Conservation (phyloP, 768 basidiomycete species). For the Mycena crocata region DNA sequence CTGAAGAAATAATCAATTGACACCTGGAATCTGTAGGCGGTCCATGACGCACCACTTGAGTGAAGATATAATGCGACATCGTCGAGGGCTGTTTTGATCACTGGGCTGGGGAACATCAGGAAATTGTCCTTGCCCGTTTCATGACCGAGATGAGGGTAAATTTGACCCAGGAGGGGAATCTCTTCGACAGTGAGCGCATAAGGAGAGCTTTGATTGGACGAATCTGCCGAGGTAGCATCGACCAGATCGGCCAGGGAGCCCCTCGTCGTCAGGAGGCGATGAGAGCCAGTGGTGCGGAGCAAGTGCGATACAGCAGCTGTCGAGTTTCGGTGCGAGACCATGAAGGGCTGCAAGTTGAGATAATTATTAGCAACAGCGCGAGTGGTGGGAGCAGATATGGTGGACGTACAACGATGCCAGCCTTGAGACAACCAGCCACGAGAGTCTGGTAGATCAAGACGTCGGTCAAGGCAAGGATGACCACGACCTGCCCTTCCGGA, state of each 20-base stretch:
- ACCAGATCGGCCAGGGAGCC: slow-evolving; percentile 42
- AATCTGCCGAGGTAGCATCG: slow-evolving; percentile 38
- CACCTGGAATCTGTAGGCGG: slow-evolving; percentile 3
- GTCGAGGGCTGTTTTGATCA: slow-evolving; percentile 28
- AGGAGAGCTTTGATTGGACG: slow-evolving; percentile 29
- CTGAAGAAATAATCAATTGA: neutral
- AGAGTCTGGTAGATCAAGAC: slow-evolving; percentile 55
- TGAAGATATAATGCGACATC: slow-evolving; percentile 54
- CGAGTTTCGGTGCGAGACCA: slow-evolving; percentile 54
- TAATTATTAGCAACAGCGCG: neutral
- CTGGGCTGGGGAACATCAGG: slow-evolving; percentile 39
- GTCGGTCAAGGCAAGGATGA: slow-evolving; percentile 47
- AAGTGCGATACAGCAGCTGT: slow-evolving; percentile 49
- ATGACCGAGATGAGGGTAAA: slow-evolving; percentile 55
- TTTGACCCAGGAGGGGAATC: slow-evolving; percentile 42
- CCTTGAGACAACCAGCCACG: slow-evolving; percentile 49
- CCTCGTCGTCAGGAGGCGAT: slow-evolving; percentile 47
- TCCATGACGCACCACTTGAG: slow-evolving; percentile 39
- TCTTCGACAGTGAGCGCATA: slow-evolving; percentile 46
- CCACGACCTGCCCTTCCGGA: slow-evolving; percentile 48
- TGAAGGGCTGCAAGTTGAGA: slow-evolving; percentile 49
- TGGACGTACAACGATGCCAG: slow-evolving; percentile 49
- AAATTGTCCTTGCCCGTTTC: slow-evolving; percentile 47
- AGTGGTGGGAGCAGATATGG: neutral
- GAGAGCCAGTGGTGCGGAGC: slow-evolving; percentile 51